Evolutionary conservation across 2,329 filamentous ascomycete species (phyloP).

Genomic region (Scortechinia acanthostroma): DNA sequence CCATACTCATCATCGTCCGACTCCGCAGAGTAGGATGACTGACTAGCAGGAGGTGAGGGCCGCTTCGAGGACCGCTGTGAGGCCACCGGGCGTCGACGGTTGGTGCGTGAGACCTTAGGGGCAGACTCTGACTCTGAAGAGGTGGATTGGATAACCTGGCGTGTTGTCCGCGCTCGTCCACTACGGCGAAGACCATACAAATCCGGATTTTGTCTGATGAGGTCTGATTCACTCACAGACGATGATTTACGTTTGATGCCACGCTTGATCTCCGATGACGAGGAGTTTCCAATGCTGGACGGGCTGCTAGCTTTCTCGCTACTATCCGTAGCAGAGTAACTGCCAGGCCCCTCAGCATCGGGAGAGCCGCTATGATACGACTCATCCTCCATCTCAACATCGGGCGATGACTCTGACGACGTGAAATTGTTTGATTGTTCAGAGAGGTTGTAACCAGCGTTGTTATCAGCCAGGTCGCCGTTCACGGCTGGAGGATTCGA

Average conservation of each 20-base stretch:
- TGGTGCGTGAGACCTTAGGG: not conserved
- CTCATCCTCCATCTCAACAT: not conserved
- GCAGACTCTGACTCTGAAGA: not conserved
- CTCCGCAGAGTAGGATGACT: not conserved
- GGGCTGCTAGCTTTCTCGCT: not conserved
- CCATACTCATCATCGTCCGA: constrained; percentile 76
- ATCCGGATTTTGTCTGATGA: not conserved
- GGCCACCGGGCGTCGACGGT: not conserved
- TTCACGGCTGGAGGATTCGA: not conserved
- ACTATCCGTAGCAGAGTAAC: not conserved
- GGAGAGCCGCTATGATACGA: not conserved
- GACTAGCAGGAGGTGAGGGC: not conserved
- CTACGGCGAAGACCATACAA: not conserved
- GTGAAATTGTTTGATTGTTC: not conserved
- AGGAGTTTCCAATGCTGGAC: not conserved
- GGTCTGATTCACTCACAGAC: not conserved
- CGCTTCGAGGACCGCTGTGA: not conserved
- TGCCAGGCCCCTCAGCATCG: not conserved
- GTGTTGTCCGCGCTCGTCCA: not conserved
- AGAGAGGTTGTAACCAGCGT: not conserved
- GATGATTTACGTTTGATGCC: constrained; percentile 1
- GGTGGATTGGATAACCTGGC: not conserved
- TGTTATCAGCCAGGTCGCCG: not conserved
- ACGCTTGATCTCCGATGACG: not conserved
- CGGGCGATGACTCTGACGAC: not conserved